Base-by-base conservation (phyloP, 2,329 filamentous ascomycete species). In the Nemania sp. region DNA sequence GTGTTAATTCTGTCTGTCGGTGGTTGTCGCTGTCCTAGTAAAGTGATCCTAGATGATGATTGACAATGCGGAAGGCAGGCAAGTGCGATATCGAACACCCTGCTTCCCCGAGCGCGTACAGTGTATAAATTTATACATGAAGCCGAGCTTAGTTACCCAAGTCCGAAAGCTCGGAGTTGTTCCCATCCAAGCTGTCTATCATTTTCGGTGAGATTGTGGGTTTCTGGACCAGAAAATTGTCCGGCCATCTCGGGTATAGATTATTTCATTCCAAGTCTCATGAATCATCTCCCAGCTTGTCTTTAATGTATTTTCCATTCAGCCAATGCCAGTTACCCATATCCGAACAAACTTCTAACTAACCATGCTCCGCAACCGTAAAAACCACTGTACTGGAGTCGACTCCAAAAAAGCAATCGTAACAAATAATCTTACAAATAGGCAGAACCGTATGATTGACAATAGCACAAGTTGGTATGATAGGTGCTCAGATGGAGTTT, bases 391-490 rank as follows among this genome's bases (percentile, higher is more conserved):
- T 57, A 55, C 59, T 49, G n/a, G 34, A 41, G 20, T 41, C 20
- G 46, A 39, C 17, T 46, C 17, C 19, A 51, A 43, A 49, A 54
- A 34, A 24, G n/a, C n/a, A n/a, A n/a, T n/a, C n/a, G n/a, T n/a
- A n/a, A n/a, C n/a, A n/a, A n/a, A n/a, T n/a, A n/a, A n/a, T n/a
- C n/a, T n/a, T n/a, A n/a, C n/a, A 12, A 40, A 49, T 47, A 30
- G 23, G 23, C 15, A 52, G 42, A 33, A 37, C 57, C 28, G 24
- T 53, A 50, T 22, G 39, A 45, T 53, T 54, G 24, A 45, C 40
- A 66, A 50, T 61, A 64, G 64, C 61, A 64, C 61, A 61, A 56
- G 54, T 53, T 56, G 52, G 42, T 49, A 49, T 55, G 54, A 56
- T 47, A 57, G 55, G 9, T 9, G 28, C 28, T 31, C 4, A 14